Conservation (phyloP, 2,329 filamentous ascomycete species). For the Aspergillus calidoustus region DNA sequence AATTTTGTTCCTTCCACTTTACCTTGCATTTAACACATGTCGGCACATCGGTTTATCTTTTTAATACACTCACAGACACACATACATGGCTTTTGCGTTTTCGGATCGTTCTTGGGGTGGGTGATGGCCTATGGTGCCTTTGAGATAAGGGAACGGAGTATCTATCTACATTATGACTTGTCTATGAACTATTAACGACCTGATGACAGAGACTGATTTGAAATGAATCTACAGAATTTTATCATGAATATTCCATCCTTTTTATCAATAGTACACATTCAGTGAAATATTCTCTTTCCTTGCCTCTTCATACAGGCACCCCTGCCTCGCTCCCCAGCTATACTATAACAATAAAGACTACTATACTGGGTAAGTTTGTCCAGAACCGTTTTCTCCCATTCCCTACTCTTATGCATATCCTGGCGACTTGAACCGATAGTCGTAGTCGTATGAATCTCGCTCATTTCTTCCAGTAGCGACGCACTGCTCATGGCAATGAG, state of each 20-base stretch:
- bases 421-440: neutral
- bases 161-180: slow-evolving; percentile 2
- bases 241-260: neutral
- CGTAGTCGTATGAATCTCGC: neutral
- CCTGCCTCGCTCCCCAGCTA: neutral
- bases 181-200: slow-evolving; percentile 5
- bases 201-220: slow-evolving; percentile 1
- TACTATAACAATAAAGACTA: neutral
- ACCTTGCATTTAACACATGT: slow-evolving; percentile 8
- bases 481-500: neutral
- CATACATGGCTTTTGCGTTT: slow-evolving; percentile 4
- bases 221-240: neutral
- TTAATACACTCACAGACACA: neutral
- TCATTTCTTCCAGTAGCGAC: neutral
- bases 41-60: slow-evolving; percentile 4
- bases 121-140: slow-evolving; percentile 1
- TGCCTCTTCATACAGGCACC: neutral
- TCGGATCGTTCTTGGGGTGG: slow-evolving; percentile 1
- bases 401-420: neutral
- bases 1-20: slow-evolving; percentile 12
- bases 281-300: neutral
- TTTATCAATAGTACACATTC: neutral
- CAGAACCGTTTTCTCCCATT: neutral
- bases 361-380: neutral
- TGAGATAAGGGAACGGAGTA: slow-evolving; percentile 1